Evolutionary conservation across 1,284 basidiomycete species (phyloP), one percentile per base, ranked within the genome.

Genomic region (Microbotryum intermedium): DNA sequence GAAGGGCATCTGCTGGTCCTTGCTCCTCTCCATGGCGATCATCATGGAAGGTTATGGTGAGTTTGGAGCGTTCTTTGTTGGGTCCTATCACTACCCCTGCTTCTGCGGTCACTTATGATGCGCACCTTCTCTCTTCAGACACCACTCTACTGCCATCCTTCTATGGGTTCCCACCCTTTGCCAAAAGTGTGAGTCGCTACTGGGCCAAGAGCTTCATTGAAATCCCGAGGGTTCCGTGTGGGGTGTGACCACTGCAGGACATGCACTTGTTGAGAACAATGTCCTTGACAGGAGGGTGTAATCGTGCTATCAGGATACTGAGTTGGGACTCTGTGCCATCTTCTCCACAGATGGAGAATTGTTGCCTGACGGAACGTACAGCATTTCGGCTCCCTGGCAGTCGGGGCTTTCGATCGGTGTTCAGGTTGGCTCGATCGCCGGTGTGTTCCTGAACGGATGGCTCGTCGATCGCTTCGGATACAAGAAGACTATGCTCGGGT

Each of bases 371-470:
- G 72, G 70, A 39, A 69, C 70, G 16, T 79, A 76, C 61, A 71
- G 76, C 55, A 71, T 80, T 20, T 70, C 77, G 0, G 76, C 79
- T 0, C 63, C 72, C 25, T 80, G 78, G 78, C 77, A 79, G 61
- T 71, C 76, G 10, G 78, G 77, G 47, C 70, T 79, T 25, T 71
- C 70, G 18, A 77, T 77, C 64, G 72, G 70, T 18, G 72, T 70
- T 25, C 51, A 65, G 43, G 72, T 71, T 29, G 74, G 75, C 44
- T 26, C 55, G 60, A 76, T 79, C 63, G 71, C 78, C 42, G 78
- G 77, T 55, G 72, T 79, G 10, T 58, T 72, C 52, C 61, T 75
- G 23, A 76, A 75, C 57, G 74, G 73, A 57, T 70, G 61, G 57
- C 20, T 54, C 43, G 44, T 44, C 2, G 77, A 79, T 47, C 70